Conservation (phyloP, 257 asterid species). For the Salvia rosmarinus region DNA sequence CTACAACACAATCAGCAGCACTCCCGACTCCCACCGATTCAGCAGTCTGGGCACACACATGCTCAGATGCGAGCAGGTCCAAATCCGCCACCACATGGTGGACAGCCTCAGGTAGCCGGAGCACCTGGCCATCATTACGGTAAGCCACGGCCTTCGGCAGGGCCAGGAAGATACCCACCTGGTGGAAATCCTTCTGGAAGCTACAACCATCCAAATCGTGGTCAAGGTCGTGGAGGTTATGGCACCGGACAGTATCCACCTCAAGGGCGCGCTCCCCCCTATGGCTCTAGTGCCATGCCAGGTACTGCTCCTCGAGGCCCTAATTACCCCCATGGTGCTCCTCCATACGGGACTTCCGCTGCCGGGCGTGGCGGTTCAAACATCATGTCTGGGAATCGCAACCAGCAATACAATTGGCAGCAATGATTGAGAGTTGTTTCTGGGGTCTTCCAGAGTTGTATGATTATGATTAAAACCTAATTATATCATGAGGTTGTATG, state of each 20-base stretch:
- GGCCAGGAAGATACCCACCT: conserved; percentile 77
- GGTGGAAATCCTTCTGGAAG: conserved; percentile 79
- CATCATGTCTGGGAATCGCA: conserved; percentile 66
- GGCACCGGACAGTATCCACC: conserved; percentile 74
- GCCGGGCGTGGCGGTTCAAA: conserved; percentile 91
- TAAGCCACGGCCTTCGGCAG: conserved; percentile 78
- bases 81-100: conserved; percentile 51
- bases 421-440: too few species aligned
- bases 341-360: conserved; percentile 71
- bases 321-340: conserved; percentile 76
- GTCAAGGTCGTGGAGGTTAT: conserved; percentile 75
- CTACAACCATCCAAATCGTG: conserved; percentile 72
- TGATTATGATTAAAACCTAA: too few species aligned
- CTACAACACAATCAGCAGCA: conserved; percentile 72
- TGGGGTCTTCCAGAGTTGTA: too few species aligned
- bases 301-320: conserved; percentile 78
- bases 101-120: conserved; percentile 67
- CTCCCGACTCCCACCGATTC: conserved; percentile 66
- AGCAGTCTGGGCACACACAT: conserved; percentile 69
- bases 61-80: conserved; percentile 71
- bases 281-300: conserved; percentile 58
- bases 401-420: conserved; percentile 88
- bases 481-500: too few species aligned
- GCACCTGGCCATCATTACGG: conserved; percentile 69
- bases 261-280: conserved; percentile 78